Percentiles rank a stretch among this genome's conserved stretches.
These are phyloP conservation scores for Auricularia heimuer DNA, from an alignment of 768 basidiomycete genomes.

Conservation along the genomic window DNA sequence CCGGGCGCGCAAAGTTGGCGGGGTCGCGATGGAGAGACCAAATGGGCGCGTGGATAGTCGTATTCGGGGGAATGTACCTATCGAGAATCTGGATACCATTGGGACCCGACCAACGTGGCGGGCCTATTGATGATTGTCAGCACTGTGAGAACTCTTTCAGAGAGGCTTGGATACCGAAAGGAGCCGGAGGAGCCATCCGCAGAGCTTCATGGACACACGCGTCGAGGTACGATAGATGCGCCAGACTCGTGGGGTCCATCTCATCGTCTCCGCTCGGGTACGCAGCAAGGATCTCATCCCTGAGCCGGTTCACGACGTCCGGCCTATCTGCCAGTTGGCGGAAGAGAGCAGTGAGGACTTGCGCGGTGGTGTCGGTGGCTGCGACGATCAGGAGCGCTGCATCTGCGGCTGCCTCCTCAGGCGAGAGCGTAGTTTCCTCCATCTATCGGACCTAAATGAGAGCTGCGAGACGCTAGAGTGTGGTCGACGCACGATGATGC, in stretches of 20 bases:
- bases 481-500: neutral
- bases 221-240: neutral
- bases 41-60: neutral
- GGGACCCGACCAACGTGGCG: neutral
- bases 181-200: neutral
- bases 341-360: constrained; percentile 28
- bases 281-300: constrained; percentile 31
- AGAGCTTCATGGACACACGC: neutral
- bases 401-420: constrained; percentile 15
- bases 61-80: neutral
- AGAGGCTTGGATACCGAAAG: neutral
- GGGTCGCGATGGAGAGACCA: neutral
- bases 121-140: neutral
- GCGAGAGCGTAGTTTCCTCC: neutral
- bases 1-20: neutral
- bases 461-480: neutral
- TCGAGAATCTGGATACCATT: neutral
- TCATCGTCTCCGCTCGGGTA: constrained; percentile 28
- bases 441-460: neutral
- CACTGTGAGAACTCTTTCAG: neutral
- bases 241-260: neutral
- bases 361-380: constrained; percentile 40
- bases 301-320: constrained; percentile 25
- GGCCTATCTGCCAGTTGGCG: constrained; percentile 33
- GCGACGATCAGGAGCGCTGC: constrained; percentile 32